Percentiles rank a stretch among this genome's conserved stretches.
Evolutionary conservation across 192 early-diverging fungal genomes (phyloP).

Genomic region (Chytriomyces sp.): DNA sequence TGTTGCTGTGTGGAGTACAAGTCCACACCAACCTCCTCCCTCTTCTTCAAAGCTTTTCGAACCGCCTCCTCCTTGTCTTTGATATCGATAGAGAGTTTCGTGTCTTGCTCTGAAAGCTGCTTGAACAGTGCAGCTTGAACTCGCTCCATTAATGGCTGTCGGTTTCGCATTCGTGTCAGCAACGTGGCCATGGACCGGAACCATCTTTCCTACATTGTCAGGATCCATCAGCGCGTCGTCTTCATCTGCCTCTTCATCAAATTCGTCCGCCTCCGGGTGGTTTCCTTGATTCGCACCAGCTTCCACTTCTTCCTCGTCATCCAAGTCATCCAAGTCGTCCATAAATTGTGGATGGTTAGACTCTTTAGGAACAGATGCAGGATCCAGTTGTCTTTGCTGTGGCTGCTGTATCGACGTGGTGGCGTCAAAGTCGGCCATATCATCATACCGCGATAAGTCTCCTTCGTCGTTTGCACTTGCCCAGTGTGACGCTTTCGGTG

Average conservation of each 20-base stretch:
- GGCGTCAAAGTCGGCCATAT: neutral
- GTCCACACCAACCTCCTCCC: conserved; percentile 62
- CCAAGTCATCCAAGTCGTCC: neutral
- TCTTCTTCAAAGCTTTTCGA: conserved; percentile 38
- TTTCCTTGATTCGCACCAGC: neutral
- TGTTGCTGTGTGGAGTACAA: conserved; percentile 63
- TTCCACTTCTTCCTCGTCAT: neutral
- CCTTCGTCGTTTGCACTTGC: neutral
- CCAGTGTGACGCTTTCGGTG: conserved; percentile 11
- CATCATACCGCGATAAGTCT: conserved; percentile 21
- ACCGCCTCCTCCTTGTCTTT: conserved; percentile 60
- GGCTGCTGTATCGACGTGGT: neutral
- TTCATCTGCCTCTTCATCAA: conserved; percentile 24
- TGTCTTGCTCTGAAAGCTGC: conserved; percentile 50
- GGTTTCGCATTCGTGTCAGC: neutral
- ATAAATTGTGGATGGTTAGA: too few species aligned
- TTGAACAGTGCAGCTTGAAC: conserved; percentile 59
- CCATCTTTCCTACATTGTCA: conserved; percentile 16
- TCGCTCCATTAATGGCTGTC: conserved; percentile 58
- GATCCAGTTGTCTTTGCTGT: neutral
- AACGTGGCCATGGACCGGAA: too few species aligned
- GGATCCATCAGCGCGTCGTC: conserved; percentile 31
- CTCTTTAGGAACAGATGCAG: too few species aligned
- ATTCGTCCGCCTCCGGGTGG: neutral
- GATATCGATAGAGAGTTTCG: conserved; percentile 51